Evolutionary conservation across 495 filamentous ascomycete species (phyloP), one percentile per base, ranked within the genome.

Genomic region (Talaromyces nanjingensis): DNA sequence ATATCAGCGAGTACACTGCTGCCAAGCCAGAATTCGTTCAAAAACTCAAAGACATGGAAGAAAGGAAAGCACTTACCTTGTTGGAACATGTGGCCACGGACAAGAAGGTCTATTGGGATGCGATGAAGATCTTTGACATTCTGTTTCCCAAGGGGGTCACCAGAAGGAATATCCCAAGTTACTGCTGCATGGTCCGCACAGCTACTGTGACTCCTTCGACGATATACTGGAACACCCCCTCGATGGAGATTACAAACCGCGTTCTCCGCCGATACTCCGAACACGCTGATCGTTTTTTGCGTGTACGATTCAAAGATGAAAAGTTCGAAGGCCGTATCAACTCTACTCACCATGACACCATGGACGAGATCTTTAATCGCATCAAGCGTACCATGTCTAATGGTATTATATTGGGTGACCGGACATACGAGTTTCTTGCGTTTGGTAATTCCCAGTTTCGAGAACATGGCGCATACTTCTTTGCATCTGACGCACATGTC

Each of bases 401-500:
- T 52, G 94, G 94, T 6, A 96, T 99, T 64, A 77, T 74, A 1
- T 86, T 99, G 59, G 94, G 90, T 12, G 85, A 86, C 65, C 86
- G 89, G 12, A 87, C 86, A 66, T 99, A 90, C 71, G 83, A 96
- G 69, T 97, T 97, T 67, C 86, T 99, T 24, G 93, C 96, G 5
- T 96, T 92, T 72, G 93, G 94, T 0, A 98, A 96, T 72, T 97
- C 93, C 0, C 94, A 98, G 66, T 89, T 99, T 63, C 86, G 94
- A 14, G 93, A 98, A 70, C 86, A 92, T 70, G 91, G 92, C 0
- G 93, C 93, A 1, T 98, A 93, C 67, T 96, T 99, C 74, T 97
- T 89, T 68, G 84, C 89, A 0, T 81, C 86, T 0, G 79, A 80
- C 2, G 74, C 84, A 2, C 70, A 82, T 62, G 62, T 91, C 6